These are phyloP conservation scores for Magnaporthales sp. DNA, from an alignment of 2,329 filamentous ascomycete genomes.

Conservation along the genomic window DNA sequence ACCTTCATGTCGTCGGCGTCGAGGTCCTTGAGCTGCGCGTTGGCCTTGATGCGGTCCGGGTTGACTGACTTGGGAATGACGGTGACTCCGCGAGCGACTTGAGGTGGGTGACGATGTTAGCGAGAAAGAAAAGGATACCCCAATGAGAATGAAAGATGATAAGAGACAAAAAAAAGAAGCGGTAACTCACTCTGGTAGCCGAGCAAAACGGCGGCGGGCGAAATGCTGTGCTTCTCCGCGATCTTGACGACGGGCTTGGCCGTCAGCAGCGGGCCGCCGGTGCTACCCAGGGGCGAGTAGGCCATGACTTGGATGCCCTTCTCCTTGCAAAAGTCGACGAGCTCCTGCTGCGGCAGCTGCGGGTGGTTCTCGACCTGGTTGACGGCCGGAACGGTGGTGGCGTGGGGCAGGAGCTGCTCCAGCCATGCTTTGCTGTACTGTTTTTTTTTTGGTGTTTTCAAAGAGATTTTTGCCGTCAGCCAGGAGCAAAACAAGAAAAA, in stretches of 20 bases:
- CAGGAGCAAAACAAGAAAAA: neutral
- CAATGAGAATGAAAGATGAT: no score
- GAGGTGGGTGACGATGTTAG: neutral
- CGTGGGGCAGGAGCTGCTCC: slow-evolving; percentile 41
- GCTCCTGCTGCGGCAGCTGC: slow-evolving; percentile 60
- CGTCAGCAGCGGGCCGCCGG: slow-evolving; percentile 54
- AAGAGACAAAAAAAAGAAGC: neutral
- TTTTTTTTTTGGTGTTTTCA: neutral
- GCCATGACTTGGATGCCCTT: slow-evolving; percentile 66
- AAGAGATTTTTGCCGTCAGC: neutral
- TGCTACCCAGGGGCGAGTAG: slow-evolving; percentile 59
- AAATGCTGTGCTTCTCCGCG: slow-evolving; percentile 53
- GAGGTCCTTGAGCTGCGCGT: slow-evolving; percentile 57
- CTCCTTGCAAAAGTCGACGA: slow-evolving; percentile 58
- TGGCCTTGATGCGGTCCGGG: slow-evolving; percentile 58
- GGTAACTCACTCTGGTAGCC: slow-evolving; percentile 58
- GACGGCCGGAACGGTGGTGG: slow-evolving; percentile 51
- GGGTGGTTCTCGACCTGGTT: slow-evolving; percentile 73
- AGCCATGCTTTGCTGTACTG: slow-evolving; percentile 48
- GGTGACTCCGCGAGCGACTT: slow-evolving; percentile 61
- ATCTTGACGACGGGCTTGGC: slow-evolving; percentile 55
- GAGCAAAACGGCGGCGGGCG: slow-evolving; percentile 55
- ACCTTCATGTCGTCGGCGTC: slow-evolving; percentile 53
- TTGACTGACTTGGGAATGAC: slow-evolving; percentile 69
- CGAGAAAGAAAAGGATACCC: neutral